Conservation (phyloP, 768 basidiomycete genomes). For the Boletus fagicola region DNA sequence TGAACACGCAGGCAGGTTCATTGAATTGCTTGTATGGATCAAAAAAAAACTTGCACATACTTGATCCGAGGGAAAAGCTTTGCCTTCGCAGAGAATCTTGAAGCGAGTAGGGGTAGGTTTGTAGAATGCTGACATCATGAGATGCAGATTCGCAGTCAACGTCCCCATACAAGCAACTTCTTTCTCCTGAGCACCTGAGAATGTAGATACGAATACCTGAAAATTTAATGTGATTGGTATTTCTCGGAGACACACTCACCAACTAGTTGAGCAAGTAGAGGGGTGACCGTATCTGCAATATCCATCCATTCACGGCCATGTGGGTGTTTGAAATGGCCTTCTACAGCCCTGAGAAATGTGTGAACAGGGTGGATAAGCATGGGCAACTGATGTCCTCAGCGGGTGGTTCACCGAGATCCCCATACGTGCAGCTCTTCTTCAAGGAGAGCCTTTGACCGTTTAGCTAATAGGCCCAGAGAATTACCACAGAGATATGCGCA, state of each 20-base stretch:
- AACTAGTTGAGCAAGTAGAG: constrained; percentile 75
- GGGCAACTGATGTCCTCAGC: constrained; percentile 12
- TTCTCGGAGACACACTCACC: constrained; percentile 48
- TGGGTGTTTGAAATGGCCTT: constrained; percentile 91
- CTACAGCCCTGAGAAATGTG: constrained; percentile 60
- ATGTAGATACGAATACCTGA: constrained; percentile 22
- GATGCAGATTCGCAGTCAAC: constrained; percentile 91
- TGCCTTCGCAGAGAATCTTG: constrained; percentile 94
- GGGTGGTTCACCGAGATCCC: constrained; percentile 57
- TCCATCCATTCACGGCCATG: constrained; percentile 78
- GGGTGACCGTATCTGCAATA: constrained; percentile 69
- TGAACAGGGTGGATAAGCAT: constrained; percentile 2
- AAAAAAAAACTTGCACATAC: constrained; percentile 42
- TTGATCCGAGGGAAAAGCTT: constrained; percentile 96
- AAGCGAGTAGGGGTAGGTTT: constrained; percentile 78
- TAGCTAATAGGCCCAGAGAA: constrained; percentile 83
- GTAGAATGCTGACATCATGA: constrained; percentile 94
- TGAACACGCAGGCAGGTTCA: constrained; percentile 33
- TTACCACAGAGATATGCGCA: constrained; percentile 94
- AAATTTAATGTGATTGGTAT: constrained; percentile 1
- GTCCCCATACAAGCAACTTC: constrained; percentile 98
- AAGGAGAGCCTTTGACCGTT: constrained; percentile 66
- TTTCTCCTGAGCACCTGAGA: constrained; percentile 73
- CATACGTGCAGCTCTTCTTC: constrained; percentile 84
- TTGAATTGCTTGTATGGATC: constrained; percentile 12